Base-by-base conservation (phyloP, 1,284 basidiomycete species). In the Malassezia caprae region DNA sequence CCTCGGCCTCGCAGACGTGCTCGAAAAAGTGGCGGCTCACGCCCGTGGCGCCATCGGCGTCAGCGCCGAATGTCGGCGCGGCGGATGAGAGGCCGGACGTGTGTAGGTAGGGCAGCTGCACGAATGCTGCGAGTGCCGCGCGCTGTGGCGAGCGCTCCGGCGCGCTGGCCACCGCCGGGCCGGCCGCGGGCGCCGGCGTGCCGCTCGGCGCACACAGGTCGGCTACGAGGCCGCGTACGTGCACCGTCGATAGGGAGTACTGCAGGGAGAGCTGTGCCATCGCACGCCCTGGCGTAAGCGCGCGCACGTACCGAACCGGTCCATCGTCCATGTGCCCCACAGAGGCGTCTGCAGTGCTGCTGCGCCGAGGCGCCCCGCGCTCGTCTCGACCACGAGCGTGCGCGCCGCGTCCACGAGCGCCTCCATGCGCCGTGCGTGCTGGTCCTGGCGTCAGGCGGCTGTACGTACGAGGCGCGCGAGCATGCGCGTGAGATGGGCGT, bases 301-400 rank as follows among this genome's bases (percentile, higher is more conserved):
- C 13, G 10, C 26, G 11, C 19, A 48, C 59, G 34, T 41, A 68
- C 66, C 56, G 35, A 70, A 70, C 8, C 58, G 62, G n/a, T 63
- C 61, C 31, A 70, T 39, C 4, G 67, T 54, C 68, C 68, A 70
- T 6, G 67, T 68, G 15, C 57, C 66, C 68, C 68, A 70, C 43
- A 70, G 43, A 0, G 68, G 58, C 12, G 63, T 53, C 30, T 58
- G 51, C n/a, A 63, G 60, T 8, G 58, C 61, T 17, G 62, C 63
- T 17, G 62, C 59, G 28, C 59, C 53, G 1, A 63, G 57, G 34
- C 60, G 61, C n/a, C 58, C 57, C 27, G 58, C 52, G 3, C 61
- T 35, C 13, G 63, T 57, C 17, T 70, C 68, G 21, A 58, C 50
- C 3, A 67, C 30, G 8, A 68, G 44, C 4, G 57, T 39, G 19